Base-by-base conservation (phyloP, 2,329 filamentous ascomycete species). In the Sporothrix globosa region DNA sequence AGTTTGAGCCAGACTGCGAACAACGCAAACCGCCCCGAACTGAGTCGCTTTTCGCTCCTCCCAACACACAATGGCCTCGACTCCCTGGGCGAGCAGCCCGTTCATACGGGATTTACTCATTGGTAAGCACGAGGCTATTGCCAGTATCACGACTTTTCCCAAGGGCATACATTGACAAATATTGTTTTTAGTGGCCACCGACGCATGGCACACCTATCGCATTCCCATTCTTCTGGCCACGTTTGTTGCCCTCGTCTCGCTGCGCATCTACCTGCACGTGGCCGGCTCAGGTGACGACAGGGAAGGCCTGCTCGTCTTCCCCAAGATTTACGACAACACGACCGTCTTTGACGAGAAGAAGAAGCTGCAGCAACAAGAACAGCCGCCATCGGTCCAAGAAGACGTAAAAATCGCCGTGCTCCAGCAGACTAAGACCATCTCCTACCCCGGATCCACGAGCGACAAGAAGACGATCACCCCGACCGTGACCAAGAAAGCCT, bases 151-250 rank as follows among this genome's bases (percentile, higher is more conserved):
- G 30, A 7, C 46, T 52, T 61, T 61, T 34, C 44, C 44, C 48
- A 4, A 34, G 48, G 50, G n/a, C 68, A 3, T 41, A 17, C 19
- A 48, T 70, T 72, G n/a, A 71, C 66, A 39, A 27, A 17, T 2
- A 44, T 4, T 34, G 34, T 9, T 13, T 14, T 0, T 69, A 77
- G 76, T 60, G 9, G 70, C 69, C 56, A 69, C 83, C 13, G 81
- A 83, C 61, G 70, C 80, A 11, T 86, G 84, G 84, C 83, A 86
- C 73, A 73, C 77, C 66, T 79, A 84, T 72, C 81, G 84, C 27
- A 82, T 82, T 19, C 78, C 81, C 1, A 80, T 85, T 39, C 78
- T 85, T 19, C 74, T 85, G 3, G 75, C 77, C 48, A 74, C 78
- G 2, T 78, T 84, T 67, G 72, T 79, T 2, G 58, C 79, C 11